These are phyloP conservation scores for Ustilago tritici DNA, from an alignment of 1,284 basidiomycete genomes.

Conservation along the genomic window DNA sequence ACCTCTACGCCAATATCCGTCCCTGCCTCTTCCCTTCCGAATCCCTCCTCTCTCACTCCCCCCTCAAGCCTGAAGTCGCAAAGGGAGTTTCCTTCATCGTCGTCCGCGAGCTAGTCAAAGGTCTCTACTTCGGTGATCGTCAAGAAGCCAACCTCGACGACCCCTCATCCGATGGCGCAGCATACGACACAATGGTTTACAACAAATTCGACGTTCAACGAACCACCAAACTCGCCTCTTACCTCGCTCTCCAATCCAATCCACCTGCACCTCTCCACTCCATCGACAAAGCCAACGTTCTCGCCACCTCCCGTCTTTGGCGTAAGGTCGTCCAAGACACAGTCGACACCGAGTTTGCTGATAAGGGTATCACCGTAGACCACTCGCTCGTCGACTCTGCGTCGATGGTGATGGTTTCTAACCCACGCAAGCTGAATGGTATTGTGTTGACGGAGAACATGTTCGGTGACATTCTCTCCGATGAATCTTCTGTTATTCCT, in stretches of 20 bases:
- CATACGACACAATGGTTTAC: conserved; percentile 80
- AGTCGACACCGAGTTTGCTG: conserved; percentile 61
- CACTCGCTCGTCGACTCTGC: conserved; percentile 94
- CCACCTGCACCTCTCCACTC: conserved; percentile 92
- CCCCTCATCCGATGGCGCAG: conserved; percentile 61
- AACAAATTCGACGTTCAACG: conserved; percentile 90
- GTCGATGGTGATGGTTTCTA: conserved; percentile 93
- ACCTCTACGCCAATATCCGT: conserved; percentile 97
- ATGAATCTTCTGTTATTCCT: conserved; percentile 96
- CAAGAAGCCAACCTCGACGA: conserved; percentile 78
- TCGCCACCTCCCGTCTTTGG: conserved; percentile 95
- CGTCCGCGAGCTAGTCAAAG: conserved; percentile 83
- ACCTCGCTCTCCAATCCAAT: conserved; percentile 83
- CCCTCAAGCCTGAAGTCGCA: conserved; percentile 88
- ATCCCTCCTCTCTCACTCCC: conserved; percentile 87
- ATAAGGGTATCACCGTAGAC: conserved; percentile 62
- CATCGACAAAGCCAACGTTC: conserved; percentile 98
- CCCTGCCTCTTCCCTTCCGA: conserved; percentile 95
- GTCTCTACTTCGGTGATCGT: conserved; percentile 85
- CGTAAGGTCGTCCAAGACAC: conserved; percentile 74
- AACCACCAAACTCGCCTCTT: conserved; percentile 94
- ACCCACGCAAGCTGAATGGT: conserved; percentile 93
- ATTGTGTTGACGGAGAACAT: conserved; percentile 73
- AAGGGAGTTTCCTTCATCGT: conserved; percentile 92
- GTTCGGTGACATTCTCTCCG: conserved; percentile 80